These are phyloP conservation scores for Zygosaccharomyces sapae DNA, from an alignment of 1,139 yeast genomes.

Conservation along the genomic window DNA sequence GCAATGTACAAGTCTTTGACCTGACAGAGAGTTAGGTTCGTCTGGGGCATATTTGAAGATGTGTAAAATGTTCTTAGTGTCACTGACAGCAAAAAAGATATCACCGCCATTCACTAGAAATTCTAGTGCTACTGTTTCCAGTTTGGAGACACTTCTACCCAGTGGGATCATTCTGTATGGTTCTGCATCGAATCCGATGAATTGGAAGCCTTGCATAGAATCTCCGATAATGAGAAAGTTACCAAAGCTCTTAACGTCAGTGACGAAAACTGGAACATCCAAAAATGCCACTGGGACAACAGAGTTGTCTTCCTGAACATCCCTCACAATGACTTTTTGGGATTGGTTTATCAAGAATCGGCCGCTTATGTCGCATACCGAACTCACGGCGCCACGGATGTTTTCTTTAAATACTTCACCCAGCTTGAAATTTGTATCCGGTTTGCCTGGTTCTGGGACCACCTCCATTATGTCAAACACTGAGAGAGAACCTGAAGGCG, in stretches of 20 bases:
- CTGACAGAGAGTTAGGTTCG: slow-evolving; percentile 76
- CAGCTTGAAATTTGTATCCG: slow-evolving; percentile 77
- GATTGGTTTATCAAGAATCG: slow-evolving; percentile 84
- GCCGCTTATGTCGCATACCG: slow-evolving; percentile 78
- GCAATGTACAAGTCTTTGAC: slow-evolving; percentile 67
- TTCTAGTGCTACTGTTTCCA: slow-evolving; percentile 62
- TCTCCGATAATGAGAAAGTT: slow-evolving; percentile 79
- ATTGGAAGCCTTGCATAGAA: slow-evolving; percentile 70
- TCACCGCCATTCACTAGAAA: slow-evolving; percentile 70
- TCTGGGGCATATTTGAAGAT: slow-evolving; percentile 88
- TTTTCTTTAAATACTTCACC: slow-evolving; percentile 73
- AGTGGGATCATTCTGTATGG: slow-evolving; percentile 82
- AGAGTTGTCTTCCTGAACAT: slow-evolving; percentile 53
- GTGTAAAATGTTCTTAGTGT: slow-evolving; percentile 65
- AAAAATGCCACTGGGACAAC: slow-evolving; percentile 80
- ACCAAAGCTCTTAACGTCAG: slow-evolving; percentile 79
- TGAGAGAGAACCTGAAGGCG: slow-evolving; percentile 75
- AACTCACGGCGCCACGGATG: slow-evolving; percentile 80
- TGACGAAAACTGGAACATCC: slow-evolving; percentile 75
- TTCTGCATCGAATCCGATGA: slow-evolving; percentile 90
- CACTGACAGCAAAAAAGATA: slow-evolving; percentile 64
- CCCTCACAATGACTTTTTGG: slow-evolving; percentile 77
- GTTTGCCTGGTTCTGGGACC: slow-evolving; percentile 85
- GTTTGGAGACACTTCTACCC: slow-evolving; percentile 65
- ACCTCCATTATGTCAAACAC: slow-evolving; percentile 74